Evolutionary conservation across 495 filamentous ascomycete species (phyloP).

Genomic region (Hapsidospora chrysogenum): DNA sequence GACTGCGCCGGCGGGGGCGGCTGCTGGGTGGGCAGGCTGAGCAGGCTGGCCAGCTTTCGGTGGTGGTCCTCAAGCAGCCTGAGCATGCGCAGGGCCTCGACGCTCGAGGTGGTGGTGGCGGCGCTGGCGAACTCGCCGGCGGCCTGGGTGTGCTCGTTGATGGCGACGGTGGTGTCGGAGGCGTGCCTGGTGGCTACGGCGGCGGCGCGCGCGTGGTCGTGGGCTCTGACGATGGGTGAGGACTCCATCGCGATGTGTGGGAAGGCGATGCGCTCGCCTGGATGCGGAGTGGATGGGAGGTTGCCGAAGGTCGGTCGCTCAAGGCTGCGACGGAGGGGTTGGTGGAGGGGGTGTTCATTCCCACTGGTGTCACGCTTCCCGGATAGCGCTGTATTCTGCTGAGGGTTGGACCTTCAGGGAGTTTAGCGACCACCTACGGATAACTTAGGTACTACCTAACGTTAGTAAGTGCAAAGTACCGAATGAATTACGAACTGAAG

Average conservation of each 20-base stretch:
- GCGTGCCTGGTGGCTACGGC: slow-evolving; percentile 48
- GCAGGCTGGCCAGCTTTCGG: slow-evolving; percentile 54
- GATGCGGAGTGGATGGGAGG: not conserved
- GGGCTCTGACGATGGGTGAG: slow-evolving; percentile 39
- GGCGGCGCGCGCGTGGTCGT: slow-evolving; percentile 77
- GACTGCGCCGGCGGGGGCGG: slow-evolving; percentile 29
- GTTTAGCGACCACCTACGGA: no score
- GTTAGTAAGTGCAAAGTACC: no score
- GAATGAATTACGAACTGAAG: no score
- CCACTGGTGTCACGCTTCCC: no score
- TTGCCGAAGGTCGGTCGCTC: not conserved
- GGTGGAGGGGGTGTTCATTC: no score
- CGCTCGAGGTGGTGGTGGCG: slow-evolving; percentile 52
- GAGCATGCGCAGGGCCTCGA: slow-evolving; percentile 72
- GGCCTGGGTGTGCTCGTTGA: slow-evolving; percentile 75
- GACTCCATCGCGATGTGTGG: slow-evolving; percentile 20
- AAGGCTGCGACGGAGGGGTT: no score
- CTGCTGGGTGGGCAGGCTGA: slow-evolving; percentile 52
- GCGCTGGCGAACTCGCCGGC: slow-evolving; percentile 81
- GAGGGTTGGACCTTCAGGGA: no score
- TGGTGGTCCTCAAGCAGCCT: slow-evolving; percentile 78
- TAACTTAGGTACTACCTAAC: no score
- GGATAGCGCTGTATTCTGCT: no score
- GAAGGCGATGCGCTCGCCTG: not conserved
- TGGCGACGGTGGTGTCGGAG: slow-evolving; percentile 60